phyloP scores from a whole-genome alignment of 768 basidiomycete species.

The Glaciozyma martinii region DNA sequence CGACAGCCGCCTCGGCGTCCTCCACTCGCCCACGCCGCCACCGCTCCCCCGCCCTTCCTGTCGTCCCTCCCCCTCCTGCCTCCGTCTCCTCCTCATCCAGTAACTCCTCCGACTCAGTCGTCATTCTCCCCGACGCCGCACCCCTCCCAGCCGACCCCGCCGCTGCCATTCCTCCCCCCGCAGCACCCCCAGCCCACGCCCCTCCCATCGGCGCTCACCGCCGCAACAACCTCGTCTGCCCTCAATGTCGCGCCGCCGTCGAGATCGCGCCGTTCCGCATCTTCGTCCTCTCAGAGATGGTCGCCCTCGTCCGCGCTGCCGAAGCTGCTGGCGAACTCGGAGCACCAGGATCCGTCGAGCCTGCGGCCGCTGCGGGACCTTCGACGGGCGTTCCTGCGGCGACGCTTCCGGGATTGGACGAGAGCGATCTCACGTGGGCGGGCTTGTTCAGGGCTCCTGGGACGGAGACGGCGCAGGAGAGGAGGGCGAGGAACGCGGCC shows the following conservation, averaged over 20 bases:
- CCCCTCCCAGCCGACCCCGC: background rate
- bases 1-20: background rate
- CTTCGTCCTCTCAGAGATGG: constrained; percentile 22
- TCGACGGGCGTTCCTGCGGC: background rate
- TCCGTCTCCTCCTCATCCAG: background rate
- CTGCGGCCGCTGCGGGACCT: background rate
- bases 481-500: constrained; percentile 11
- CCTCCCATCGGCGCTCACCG: constrained; percentile 14
- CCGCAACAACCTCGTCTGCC: constrained; percentile 26
- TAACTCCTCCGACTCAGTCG: background rate
- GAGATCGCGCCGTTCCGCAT: constrained; percentile 9
- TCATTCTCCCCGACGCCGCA: background rate
- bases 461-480: constrained; percentile 8
- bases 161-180: background rate
- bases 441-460: constrained; percentile 9
- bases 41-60: background rate
- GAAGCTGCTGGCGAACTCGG: background rate
- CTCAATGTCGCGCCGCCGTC: constrained; percentile 21
- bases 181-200: background rate
- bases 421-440: constrained; percentile 6
- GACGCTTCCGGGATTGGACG: constrained; percentile 3
- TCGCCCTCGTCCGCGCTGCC: constrained; percentile 5
- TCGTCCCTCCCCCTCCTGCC: background rate
- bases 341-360: background rate
- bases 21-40: background rate